Evolutionary conservation across 2,329 filamentous ascomycete species (phyloP).

Genomic region (Sporothrix brasiliensis): DNA sequence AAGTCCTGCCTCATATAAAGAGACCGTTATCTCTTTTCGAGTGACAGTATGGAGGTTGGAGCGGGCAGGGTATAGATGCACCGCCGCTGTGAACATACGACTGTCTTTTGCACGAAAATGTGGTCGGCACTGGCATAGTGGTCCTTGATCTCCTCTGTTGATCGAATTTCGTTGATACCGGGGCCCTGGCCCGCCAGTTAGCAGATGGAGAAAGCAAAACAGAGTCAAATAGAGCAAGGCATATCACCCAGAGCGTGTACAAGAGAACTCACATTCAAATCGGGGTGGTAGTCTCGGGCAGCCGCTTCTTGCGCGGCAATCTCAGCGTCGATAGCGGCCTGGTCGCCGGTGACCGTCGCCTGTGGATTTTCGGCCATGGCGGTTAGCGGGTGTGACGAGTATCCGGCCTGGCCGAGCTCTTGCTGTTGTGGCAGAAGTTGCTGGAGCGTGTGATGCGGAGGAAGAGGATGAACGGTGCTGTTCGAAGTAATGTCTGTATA

Average conservation of each 20-base stretch:
- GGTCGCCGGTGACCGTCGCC: constrained; percentile 4
- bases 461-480: background rate
- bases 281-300: constrained; percentile 61
- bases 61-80: no score
- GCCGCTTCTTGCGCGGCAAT: constrained; percentile 63
- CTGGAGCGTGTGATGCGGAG: background rate
- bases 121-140: constrained; percentile 90
- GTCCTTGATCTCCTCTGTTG: constrained; percentile 74
- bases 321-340: constrained; percentile 44
- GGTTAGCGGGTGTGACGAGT: constrained; percentile 8
- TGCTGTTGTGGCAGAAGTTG: constrained; percentile 23
- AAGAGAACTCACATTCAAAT: constrained; percentile 54
- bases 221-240: background rate
- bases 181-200: constrained; percentile 65
- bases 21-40: no score
- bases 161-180: constrained; percentile 75
- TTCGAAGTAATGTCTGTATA: background rate
- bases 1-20: background rate
- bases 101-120: constrained; percentile 82
- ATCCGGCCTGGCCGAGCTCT: constrained; percentile 14
- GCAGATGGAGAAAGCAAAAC: constrained; percentile 24
- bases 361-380: constrained; percentile 26
- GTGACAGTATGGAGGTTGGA: background rate
- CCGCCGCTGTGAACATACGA: constrained; percentile 56
- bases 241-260: background rate